Conservation (phyloP, 148 eudicot genomes). For the Nepenthes gracilis region DNA sequence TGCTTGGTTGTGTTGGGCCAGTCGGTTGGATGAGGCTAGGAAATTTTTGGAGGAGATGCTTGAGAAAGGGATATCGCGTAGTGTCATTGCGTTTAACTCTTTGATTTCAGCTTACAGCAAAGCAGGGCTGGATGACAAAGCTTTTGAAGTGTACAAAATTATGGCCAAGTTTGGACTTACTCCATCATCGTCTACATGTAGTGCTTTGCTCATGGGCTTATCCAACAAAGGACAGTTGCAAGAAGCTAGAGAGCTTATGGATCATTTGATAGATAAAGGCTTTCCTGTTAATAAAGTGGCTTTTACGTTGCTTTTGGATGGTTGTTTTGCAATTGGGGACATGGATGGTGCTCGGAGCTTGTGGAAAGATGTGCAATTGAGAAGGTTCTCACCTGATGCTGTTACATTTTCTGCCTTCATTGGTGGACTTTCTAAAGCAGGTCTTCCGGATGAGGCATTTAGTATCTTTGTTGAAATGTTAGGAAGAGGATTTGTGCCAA, state of each 20-base stretch:
- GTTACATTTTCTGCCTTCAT: slow-evolving; percentile 75
- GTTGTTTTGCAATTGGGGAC: slow-evolving; percentile 53
- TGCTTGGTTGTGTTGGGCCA: slow-evolving; percentile 73
- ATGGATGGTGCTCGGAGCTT: slow-evolving; percentile 51
- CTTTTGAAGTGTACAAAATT: slow-evolving; percentile 49
- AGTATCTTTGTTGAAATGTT: slow-evolving; percentile 44
- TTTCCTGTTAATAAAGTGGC: slow-evolving; percentile 65
- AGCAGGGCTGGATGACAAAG: slow-evolving; percentile 45
- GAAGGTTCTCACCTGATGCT: slow-evolving; percentile 65
- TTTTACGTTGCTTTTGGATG: slow-evolving; percentile 69
- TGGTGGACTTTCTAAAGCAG: slow-evolving; percentile 69
- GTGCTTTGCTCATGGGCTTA: slow-evolving; percentile 63
- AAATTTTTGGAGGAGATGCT: slow-evolving; percentile 40
- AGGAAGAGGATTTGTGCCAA: slow-evolving; percentile 55
- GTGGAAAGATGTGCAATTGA: slow-evolving; percentile 63
- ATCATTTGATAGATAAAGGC: slow-evolving; percentile 46
- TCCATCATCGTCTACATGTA: slow-evolving; percentile 73
- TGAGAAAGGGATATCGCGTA: slow-evolving; percentile 57
- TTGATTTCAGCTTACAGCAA: slow-evolving; percentile 68
- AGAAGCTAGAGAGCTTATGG: slow-evolving; percentile 58
- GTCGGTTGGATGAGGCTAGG: slow-evolving; percentile 59
- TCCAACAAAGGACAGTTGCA: slow-evolving; percentile 46
- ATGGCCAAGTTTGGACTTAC: slow-evolving; percentile 53
- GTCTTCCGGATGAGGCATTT: slow-evolving; percentile 55
- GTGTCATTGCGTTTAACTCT: slow-evolving; percentile 68